Base-by-base conservation (phyloP, 257 asterid genomes). In the Echites panduratus region DNA sequence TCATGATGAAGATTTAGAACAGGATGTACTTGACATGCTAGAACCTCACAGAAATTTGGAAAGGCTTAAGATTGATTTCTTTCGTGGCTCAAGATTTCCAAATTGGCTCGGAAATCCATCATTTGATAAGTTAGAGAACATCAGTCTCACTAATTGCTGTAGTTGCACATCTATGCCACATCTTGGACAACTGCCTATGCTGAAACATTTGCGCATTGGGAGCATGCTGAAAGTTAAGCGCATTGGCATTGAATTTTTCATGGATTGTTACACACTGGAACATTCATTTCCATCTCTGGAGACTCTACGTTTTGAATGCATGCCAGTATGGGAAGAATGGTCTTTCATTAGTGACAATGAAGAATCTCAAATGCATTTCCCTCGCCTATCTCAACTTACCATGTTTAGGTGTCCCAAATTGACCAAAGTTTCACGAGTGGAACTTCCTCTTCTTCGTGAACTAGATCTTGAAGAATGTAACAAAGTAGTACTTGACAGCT, bases 281-380 rank as follows among this genome's bases (percentile, higher is more conserved):
- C 87, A 78, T 47, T 87, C 90, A 26, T 89, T 89, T 80, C 80
- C 78, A 27, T 85, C 85, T 29, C 85, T 89, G 66, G 90, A 86
- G 83, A 84, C 85, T 29, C 78, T 87, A 22, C 79, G 87, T 68
- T 83, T 89, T 76, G 88, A 83, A 54, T 38, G 81, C 82, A 85
- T 89, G 94, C 86, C 94, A 9, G 77, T 78, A 35, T 88, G 94
- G 92, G 84, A 84, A 71, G 79, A 82, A 77, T 89, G 96, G 95
- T 75, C 78, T 13, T 82, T 74, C 66, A 72, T 72, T 66, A 35
- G 52, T 67, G 78, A 75, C 57, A 76, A 78, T 20, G 56, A 43
- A 59, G 67, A 53, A 53, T 74, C 58, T 57, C 62, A 75, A 27
- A 66, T 58, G 20, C 68, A 67, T 24, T 87, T 89, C 73, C 87